Evolutionary conservation across 2,329 filamentous ascomycete species (phyloP), one percentile per base, ranked within the genome.

Genomic region (Colletotrichum sp.): DNA sequence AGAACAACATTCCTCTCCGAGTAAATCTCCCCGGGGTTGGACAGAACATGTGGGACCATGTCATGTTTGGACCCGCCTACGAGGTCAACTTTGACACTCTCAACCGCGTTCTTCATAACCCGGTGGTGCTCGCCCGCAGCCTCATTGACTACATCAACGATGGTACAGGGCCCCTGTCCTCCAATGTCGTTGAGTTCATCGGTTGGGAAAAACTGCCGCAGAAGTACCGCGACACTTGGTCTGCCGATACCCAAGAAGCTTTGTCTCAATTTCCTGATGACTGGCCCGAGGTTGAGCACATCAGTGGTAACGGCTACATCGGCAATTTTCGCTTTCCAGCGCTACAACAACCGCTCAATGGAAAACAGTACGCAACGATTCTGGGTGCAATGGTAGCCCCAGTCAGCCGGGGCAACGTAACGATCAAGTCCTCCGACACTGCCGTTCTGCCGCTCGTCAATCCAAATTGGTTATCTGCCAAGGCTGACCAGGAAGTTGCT

Each of bases 21-120:
- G 82, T 83, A 2, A 87, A 93, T 64, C 32, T 64, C 2, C 90
- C 92, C 5, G 95, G 95, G 6, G 99, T 99, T 27, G 92, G 95
- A 29, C 88, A 96, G 78, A 93, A 96, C 83, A 87, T 99, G 25
- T 93, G 98, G 77, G 93, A 62, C 8, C 59, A 62, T 13, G 6
- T 34, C n/a, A 62, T 62, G 59, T 62, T 62, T 8, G 59, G 29
- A 22, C 59, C 59, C 19, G 59, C 59, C 30, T 62, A 62, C 62
- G 34, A 64, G 62, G 34, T 64, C 9, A 64, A 64, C 34, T 36
- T 64, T 15, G 62, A 64, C 32, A 64, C 62, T 29, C 32, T 64
- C 34, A n/a, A 64, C n/a, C 30, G n/a, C 13, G 62, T 64, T 27
- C n/a, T 39, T 2, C 62, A 64, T 27, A 22, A 64, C 15, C 62